Evolutionary conservation across 345 rosid species (phyloP).

Genomic region (Populus alba): DNA sequence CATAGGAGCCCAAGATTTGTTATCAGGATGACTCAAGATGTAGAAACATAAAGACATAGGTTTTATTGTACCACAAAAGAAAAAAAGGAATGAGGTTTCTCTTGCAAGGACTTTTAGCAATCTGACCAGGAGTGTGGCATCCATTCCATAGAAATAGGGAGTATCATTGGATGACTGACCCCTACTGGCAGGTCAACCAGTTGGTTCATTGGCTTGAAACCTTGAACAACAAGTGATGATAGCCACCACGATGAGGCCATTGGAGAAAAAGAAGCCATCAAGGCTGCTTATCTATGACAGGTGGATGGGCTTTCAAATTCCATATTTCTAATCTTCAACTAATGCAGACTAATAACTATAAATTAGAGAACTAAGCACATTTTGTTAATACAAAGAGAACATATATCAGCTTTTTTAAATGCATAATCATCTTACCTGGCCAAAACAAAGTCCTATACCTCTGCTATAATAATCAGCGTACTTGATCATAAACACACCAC

Average conservation of each 20-base stretch:
- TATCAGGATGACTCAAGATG: background rate
- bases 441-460: constrained; percentile 75
- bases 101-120: background rate
- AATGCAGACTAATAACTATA: background rate
- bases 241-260: background rate
- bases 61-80: background rate
- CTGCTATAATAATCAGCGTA: constrained; percentile 91
- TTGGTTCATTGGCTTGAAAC: background rate
- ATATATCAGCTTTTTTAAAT: background rate
- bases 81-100: background rate
- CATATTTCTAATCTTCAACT: background rate
- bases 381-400: background rate
- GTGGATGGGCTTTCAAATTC: background rate
- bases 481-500: constrained; percentile 97
- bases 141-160: background rate
- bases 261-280: background rate
- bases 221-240: background rate
- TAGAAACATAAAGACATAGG: background rate
- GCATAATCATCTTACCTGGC: constrained; percentile 55
- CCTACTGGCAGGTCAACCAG: background rate
- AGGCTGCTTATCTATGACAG: background rate
- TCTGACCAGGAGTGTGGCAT: too few relatives aligned
- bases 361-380: background rate
- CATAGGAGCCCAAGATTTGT: background rate
- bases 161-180: background rate